A percentile compares a stretch with the other conserved stretches of the same genome.
Evolutionary conservation across 371 early-diverging fungal species (phyloP).

Genomic region (Mortierella sp.): DNA sequence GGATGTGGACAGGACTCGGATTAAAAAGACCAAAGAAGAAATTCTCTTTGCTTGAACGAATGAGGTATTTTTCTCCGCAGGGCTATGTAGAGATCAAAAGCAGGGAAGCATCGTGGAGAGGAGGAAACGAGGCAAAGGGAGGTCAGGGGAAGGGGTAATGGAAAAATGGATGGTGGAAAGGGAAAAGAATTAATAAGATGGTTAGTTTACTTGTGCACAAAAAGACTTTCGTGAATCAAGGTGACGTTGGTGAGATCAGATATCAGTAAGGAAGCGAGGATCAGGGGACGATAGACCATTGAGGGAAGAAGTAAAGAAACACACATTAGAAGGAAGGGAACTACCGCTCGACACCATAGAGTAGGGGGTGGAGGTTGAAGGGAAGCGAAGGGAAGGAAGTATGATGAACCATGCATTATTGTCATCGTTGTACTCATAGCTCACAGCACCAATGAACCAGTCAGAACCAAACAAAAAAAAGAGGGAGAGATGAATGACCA

Average conservation of each 20-base stretch:
- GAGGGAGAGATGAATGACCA: neutral
- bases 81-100: constrained; percentile 1
- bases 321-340: neutral
- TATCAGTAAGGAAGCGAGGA: neutral
- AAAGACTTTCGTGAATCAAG: neutral
- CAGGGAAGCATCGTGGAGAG: neutral
- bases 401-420: neutral
- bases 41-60: neutral
- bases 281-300: too few species aligned
- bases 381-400: neutral
- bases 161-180: neutral
- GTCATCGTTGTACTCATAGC: neutral
- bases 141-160: neutral
- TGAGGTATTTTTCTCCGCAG: constrained; percentile 36
- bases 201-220: neutral
- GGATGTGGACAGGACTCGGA: constrained; percentile 8
- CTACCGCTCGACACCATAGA: neutral
- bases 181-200: constrained; percentile 4
- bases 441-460: neutral
- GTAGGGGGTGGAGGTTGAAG: neutral
- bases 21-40: neutral
- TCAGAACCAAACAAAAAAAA: neutral
- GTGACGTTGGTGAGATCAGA: neutral
- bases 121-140: neutral
- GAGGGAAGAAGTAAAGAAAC: neutral